These are phyloP conservation scores for Diaporthe citriasiana DNA, from an alignment of 2,329 filamentous ascomycete species.

Conservation along the genomic window DNA sequence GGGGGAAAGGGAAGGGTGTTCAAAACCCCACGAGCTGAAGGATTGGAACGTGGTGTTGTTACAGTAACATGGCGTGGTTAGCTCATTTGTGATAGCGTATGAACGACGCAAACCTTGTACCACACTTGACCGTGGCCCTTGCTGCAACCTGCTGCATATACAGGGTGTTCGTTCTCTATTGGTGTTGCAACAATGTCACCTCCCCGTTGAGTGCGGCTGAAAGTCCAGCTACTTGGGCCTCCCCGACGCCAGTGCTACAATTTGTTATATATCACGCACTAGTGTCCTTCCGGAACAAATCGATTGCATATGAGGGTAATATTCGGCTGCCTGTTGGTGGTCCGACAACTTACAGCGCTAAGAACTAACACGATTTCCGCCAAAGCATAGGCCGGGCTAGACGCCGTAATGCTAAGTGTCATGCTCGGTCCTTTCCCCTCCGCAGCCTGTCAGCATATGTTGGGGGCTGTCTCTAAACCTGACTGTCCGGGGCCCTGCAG, in stretches of 20 bases:
- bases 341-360: background rate
- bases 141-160: background rate
- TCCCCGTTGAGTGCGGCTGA: background rate
- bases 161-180: background rate
- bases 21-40: no score
- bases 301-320: background rate
- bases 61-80: no score
- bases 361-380: background rate
- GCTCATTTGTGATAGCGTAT: background rate
- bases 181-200: background rate
- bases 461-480: background rate
- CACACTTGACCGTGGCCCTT: background rate
- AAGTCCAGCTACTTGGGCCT: background rate
- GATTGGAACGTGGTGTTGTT: no score
- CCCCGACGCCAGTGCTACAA: background rate
- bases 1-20: background rate
- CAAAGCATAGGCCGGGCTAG: background rate
- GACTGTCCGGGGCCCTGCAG: background rate
- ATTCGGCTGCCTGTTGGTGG: background rate
- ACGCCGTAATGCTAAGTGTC: background rate
- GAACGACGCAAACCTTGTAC: background rate
- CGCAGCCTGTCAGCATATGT: background rate
- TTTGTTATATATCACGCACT: no score
- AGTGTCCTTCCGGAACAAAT: no score
- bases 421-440: conserved; percentile 10